Conservation (phyloP, 108 stramenopile species). For the Skeletonema marinoi region DNA sequence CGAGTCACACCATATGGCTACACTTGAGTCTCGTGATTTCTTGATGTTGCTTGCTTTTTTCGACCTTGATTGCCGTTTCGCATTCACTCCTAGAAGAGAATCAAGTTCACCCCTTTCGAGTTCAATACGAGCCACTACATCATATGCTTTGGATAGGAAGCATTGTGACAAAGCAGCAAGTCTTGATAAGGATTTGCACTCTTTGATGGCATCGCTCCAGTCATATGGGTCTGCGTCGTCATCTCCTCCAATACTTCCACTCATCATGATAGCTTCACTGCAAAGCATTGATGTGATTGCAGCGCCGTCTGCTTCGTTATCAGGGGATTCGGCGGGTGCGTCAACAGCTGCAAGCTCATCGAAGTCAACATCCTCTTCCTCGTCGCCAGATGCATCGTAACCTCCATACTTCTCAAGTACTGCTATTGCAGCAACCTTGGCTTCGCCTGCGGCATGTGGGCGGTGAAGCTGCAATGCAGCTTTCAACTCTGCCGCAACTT, state of each 20-base stretch:
- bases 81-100: conserved; percentile 35
- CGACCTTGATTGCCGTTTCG: conserved; percentile 33
- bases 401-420: conserved; percentile 74
- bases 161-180: conserved; percentile 58
- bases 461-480: conserved; percentile 66
- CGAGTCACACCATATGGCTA: conserved; percentile 76
- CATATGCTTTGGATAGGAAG: conserved; percentile 52
- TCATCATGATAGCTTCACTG: conserved; percentile 71
- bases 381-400: conserved; percentile 61
- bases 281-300: conserved; percentile 61
- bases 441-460: conserved; percentile 64
- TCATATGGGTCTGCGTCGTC: conserved; percentile 71
- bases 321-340: conserved; percentile 26
- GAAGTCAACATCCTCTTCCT: conserved; percentile 61
- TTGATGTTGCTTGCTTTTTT: conserved; percentile 12
- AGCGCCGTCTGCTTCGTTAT: conserved; percentile 27
- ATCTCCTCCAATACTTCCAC: conserved; percentile 69
- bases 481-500: conserved; percentile 69
- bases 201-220: conserved; percentile 78
- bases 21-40: conserved; percentile 46
- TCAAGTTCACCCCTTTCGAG: conserved; percentile 56
- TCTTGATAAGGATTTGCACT: conserved; percentile 71
- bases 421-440: conserved; percentile 62
- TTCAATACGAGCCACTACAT: conserved; percentile 58
- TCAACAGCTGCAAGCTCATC: conserved; percentile 50